A percentile compares a stretch with the other conserved stretches of the same genome.
phyloP scores from a whole-genome alignment of 2,329 filamentous ascomycete species.

The Dichotomopilus funicola region DNA sequence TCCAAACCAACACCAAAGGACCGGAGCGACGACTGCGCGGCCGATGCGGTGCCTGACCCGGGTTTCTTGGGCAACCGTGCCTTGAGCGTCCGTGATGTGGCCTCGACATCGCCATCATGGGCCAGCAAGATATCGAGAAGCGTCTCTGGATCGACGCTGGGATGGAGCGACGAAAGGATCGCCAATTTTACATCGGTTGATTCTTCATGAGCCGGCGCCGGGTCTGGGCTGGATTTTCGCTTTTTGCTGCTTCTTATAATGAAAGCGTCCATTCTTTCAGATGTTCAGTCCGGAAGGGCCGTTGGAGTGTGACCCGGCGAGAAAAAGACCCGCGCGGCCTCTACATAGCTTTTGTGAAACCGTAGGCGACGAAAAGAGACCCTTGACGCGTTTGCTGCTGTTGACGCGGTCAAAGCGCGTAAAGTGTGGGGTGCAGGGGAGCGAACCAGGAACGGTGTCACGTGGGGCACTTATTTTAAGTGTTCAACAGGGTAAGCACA shows the following conservation, averaged over 20 bases:
- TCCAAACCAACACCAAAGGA: slow-evolving; percentile 36
- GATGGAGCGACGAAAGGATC: slow-evolving; percentile 70
- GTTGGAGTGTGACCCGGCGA: not conserved
- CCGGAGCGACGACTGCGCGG: slow-evolving; percentile 58
- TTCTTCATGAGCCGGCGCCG: slow-evolving; percentile 44
- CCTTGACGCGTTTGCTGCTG: slow-evolving; percentile 8
- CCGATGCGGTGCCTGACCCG: slow-evolving; percentile 31
- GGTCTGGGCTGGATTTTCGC: slow-evolving; percentile 35
- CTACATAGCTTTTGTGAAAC: not conserved
- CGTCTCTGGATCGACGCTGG: slow-evolving; percentile 53
- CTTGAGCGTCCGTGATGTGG: slow-evolving; percentile 53
- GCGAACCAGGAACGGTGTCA: slow-evolving; percentile 6
- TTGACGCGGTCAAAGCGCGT: slow-evolving; percentile 2
- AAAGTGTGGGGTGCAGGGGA: slow-evolving; percentile 5
- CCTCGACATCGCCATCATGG: slow-evolving; percentile 68
- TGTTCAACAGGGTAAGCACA: no score
- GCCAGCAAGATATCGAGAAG: slow-evolving; percentile 74
- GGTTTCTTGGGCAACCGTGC: slow-evolving; percentile 30
- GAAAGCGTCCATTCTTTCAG: slow-evolving; percentile 49
- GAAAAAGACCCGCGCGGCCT: not conserved
- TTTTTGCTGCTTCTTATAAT: slow-evolving; percentile 42
- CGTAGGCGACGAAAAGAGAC: not conserved
- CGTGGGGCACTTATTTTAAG: not conserved
- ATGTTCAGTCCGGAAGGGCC: not conserved
- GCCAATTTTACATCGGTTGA: slow-evolving; percentile 88